phyloP scores from a whole-genome alignment of 768 basidiomycete genomes.

The Rhodocollybia butyracea region DNA sequence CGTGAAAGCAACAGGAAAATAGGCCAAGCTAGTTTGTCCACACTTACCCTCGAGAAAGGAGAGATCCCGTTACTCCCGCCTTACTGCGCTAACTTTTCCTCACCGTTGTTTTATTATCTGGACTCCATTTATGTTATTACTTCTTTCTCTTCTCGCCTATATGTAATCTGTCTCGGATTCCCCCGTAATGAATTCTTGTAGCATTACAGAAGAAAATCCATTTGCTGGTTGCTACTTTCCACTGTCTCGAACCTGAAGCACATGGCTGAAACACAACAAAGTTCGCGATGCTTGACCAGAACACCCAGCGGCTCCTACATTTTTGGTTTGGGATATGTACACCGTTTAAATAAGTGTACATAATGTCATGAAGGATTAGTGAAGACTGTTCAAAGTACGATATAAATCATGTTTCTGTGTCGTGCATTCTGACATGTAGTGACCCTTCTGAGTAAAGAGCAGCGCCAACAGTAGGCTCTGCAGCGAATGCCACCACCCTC shows the following conservation, averaged over 20 bases:
- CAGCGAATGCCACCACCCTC: slow-evolving; percentile 1
- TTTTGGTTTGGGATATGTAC: too few relatives aligned
- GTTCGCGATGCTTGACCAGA: too few relatives aligned
- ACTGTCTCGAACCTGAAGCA: background rate
- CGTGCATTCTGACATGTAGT: background rate
- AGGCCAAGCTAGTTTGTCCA: background rate
- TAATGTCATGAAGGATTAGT: background rate
- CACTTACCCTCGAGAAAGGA: background rate
- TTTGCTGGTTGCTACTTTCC: background rate
- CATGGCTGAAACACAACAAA: too few relatives aligned
- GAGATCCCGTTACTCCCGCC: background rate
- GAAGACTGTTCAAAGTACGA: background rate
- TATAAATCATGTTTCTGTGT: background rate
- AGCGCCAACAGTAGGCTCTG: background rate
- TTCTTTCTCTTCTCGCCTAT: background rate
- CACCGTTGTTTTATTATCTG: slow-evolving; percentile 7
- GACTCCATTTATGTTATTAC: slow-evolving; percentile 9
- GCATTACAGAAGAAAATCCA: background rate
- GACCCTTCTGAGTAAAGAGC: background rate
- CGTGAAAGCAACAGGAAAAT: slow-evolving; percentile 70
- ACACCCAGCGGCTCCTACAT: too few relatives aligned
- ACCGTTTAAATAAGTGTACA: background rate
- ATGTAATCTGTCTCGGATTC: background rate
- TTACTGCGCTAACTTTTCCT: background rate
- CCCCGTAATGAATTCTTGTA: slow-evolving; percentile 5